phyloP scores from a whole-genome alignment of 768 basidiomycete genomes.

The Termitomyces sp. region DNA sequence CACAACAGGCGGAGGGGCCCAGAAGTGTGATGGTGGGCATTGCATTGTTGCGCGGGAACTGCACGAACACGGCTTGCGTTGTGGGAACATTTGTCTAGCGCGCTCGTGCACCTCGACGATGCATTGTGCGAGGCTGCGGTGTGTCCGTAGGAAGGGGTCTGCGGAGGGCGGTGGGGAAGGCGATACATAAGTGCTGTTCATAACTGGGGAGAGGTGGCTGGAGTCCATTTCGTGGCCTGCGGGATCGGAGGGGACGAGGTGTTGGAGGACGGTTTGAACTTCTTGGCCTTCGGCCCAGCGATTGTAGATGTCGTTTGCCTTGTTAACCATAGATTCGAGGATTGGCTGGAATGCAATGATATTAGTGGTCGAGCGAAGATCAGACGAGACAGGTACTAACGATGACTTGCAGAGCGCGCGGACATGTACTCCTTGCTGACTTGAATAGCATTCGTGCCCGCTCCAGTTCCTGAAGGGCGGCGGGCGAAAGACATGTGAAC shows the following conservation, averaged over 20 bases:
- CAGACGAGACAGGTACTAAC: slow-evolving; percentile 23
- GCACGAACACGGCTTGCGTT: slow-evolving; percentile 39
- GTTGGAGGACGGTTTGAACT: slow-evolving; percentile 34
- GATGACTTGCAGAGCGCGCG: slow-evolving; percentile 38
- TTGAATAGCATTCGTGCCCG: slow-evolving; percentile 40
- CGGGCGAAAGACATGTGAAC: slow-evolving; percentile 57
- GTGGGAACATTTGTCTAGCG: slow-evolving; percentile 34
- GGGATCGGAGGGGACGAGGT: slow-evolving; percentile 13
- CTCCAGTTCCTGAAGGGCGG: slow-evolving; percentile 57
- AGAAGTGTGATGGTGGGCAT: slow-evolving; percentile 39
- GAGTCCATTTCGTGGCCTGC: slow-evolving; percentile 14
- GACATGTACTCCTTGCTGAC: slow-evolving; percentile 37
- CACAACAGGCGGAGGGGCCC: slow-evolving; percentile 35
- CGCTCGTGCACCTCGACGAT: slow-evolving; percentile 42
- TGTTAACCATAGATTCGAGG: slow-evolving; percentile 44
- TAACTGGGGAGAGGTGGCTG: slow-evolving; percentile 4
- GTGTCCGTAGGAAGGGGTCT: slow-evolving; percentile 35
- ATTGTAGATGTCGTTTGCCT: slow-evolving; percentile 42
- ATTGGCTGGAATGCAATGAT: slow-evolving; percentile 28
- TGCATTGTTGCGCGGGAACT: slow-evolving; percentile 11
- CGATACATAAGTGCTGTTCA: slow-evolving; percentile 13
- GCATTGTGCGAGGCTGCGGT: slow-evolving; percentile 38
- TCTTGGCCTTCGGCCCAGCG: slow-evolving; percentile 42
- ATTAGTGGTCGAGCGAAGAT: neutral
- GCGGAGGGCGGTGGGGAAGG: slow-evolving; percentile 16